These are phyloP conservation scores for Metroxylon sagu DNA, from an alignment of 176 grass and related monocot genomes.

Conservation along the genomic window DNA sequence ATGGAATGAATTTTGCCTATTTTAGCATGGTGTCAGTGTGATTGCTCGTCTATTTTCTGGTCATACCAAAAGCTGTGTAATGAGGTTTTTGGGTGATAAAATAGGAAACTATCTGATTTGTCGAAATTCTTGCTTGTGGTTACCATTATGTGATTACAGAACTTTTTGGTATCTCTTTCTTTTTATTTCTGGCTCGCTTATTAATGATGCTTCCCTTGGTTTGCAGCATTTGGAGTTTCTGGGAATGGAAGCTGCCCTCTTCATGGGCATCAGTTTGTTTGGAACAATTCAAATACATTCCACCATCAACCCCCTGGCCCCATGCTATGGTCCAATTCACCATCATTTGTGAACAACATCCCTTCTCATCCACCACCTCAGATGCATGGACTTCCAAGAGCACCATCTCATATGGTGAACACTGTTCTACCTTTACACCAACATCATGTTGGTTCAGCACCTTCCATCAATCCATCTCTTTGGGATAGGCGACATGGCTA, in stretches of 20 bases:
- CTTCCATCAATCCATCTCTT: constrained; percentile 22
- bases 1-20: too few relatives aligned
- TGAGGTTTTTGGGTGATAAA: too few relatives aligned
- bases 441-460: constrained; percentile 56
- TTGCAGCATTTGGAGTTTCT: constrained; percentile 36
- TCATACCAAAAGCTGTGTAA: too few relatives aligned
- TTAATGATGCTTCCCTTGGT: not conserved
- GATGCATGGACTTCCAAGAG: constrained; percentile 35
- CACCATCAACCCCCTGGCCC: constrained; percentile 36
- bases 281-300: constrained; percentile 43
- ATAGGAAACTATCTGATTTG: too few relatives aligned
- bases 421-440: constrained; percentile 37
- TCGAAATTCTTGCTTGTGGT: too few relatives aligned
- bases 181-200: not conserved
- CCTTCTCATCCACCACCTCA: constrained; percentile 33
- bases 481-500: constrained; percentile 24
- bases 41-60: too few relatives aligned
- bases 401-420: constrained; percentile 36
- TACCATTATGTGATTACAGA: not conserved
- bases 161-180: not conserved
- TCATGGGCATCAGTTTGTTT: constrained; percentile 37
- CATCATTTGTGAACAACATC: constrained; percentile 12
- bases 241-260: constrained; percentile 48
- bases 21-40: too few relatives aligned
- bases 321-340: constrained; percentile 41